Base-by-base conservation (phyloP, 257 asterid genomes). In the Leptodermis oblonga region DNA sequence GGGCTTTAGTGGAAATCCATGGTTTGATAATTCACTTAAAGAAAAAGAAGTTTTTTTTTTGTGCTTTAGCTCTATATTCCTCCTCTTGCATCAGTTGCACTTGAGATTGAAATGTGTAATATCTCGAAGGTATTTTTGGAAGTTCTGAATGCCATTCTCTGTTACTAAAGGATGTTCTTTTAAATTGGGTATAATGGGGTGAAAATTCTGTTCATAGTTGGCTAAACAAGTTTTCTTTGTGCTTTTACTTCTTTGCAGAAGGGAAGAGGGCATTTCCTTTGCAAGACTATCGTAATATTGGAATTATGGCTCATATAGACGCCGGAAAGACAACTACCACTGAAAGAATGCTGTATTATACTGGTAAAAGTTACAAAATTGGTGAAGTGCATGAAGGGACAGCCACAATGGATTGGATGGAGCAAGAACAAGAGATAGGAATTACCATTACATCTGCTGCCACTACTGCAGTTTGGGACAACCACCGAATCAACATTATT, bases 341-440 rank as follows among this genome's bases (percentile, higher is more conserved):
- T 0, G 97, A 93, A 78, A 80, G 97, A 28, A 74, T 93, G 71
- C 87, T 93, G 22, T 93, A 81, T 82, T 90, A 93, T 69, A 93
- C 99, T 1, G 99, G 99, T 20, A 76, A 88, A 79, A 93, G 86
- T 85, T 93, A 93, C 86, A 93, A 93, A 81, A 90, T 93, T 8
- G 99, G 99, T 20, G 99, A 93, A 78, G 99, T 93, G 51, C 99
- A 93, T 17, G 99, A 90, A 72, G 97, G 99, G 56, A 93, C 99
- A 31, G 97, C 99, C 68, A 90, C 99, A 0, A 93, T 93, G 97
- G 99, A 93, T 80, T 93, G 99, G 99, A 93, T 93, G 99, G 99
- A 93, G 84, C 99, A 90, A 76, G 99, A 93, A 74, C 99, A 93
- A 70, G 99, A 93, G 79, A 80, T 97, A 77, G 97, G 99, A 56